Base-by-base conservation (phyloP, 495 filamentous ascomycete species). In the Penicillium maclennaniae region DNA sequence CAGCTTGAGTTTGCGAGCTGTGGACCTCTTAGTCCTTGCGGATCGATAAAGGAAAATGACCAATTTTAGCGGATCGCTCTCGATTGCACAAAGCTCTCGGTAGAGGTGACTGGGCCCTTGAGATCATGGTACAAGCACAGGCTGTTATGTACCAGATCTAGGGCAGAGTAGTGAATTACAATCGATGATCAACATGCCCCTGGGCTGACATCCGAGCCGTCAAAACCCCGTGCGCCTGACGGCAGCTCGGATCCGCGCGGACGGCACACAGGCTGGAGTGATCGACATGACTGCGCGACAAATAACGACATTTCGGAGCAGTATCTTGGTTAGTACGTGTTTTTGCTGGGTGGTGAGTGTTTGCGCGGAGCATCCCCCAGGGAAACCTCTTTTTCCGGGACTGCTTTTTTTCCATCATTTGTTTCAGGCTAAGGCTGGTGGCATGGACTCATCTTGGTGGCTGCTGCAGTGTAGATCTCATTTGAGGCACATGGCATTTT, bases 11-110 rank as follows among this genome's bases (percentile, higher is more conserved):
- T 16, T 31, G 25, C 14, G 6, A 26, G 37, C 47, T 43, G 48
- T 50, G 54, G 48, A 50, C 16, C 37, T n/a, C 38, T 23, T 36
- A 2, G 23, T 34, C 23, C 27, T 38, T 49, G 49, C 37, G 15
- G 55, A 58, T 58, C 55, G 25, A 43, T 23, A 42, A 41, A 41
- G 21, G 41, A 43, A 43, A 34, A 36, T 34, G 45, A 34, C 10
- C 31, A 16, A 39, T 9, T 27, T 36, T 27, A 6, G 17, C n/a
- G 17, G 41, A 45, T 45, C 28, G 21, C 20, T 27, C 8, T 16
- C 31, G 10, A 34, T 34, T 34, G 31, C 31, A 34, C 31, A 1
- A 14, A 12, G 31, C 14, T 34, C 14, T 12, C 10, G 14, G 45
- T 54, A 40, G 40, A 55, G 28, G 38, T 26, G 6, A 0, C 14